phyloP scores from a whole-genome alignment of 2,329 filamentous ascomycete species.

The Penicillium sp. region DNA sequence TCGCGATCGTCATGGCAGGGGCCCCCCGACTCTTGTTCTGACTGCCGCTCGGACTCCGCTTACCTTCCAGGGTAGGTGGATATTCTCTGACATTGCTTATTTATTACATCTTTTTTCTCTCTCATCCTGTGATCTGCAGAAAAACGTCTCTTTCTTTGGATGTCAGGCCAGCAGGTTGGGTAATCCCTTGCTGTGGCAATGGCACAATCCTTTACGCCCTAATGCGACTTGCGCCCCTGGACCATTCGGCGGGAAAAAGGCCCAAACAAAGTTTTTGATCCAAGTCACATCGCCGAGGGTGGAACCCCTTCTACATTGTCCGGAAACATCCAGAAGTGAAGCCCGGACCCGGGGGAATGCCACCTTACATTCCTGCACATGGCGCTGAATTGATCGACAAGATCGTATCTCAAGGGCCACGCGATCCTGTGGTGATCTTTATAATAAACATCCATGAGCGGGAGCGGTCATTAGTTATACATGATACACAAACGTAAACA shows the following conservation, averaged over 20 bases:
- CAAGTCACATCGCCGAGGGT: conserved; percentile 13
- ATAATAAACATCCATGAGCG: not conserved
- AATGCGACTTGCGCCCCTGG: not conserved
- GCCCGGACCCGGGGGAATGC: conserved; percentile 6
- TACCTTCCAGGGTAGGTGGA: conserved; percentile 5
- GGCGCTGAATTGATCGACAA: conserved; percentile 15
- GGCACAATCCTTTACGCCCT: conserved; percentile 4
- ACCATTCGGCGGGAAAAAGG: conserved; percentile 11
- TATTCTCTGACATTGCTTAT: not conserved
- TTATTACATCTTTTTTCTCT: not conserved
- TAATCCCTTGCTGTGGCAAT: conserved; percentile 8
- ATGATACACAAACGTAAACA: not conserved
- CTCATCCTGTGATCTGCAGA: conserved; percentile 2
- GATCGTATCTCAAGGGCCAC: conserved; percentile 19
- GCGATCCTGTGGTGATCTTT: conserved; percentile 17
- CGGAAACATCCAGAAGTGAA: conserved; percentile 19
- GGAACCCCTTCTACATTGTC: conserved; percentile 10
- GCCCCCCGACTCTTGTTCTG: conserved; percentile 21
- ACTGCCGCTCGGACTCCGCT: conserved; percentile 12
- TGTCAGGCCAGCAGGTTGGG: not conserved
- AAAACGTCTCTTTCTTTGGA: not conserved
- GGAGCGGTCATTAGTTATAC: too few relatives aligned
- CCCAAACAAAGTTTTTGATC: conserved; percentile 10
- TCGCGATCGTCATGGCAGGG: conserved; percentile 21
- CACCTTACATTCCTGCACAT: conserved; percentile 17